Base-by-base conservation (phyloP, 2,329 filamentous ascomycete genomes). In the Colletotrichum trifolii region DNA sequence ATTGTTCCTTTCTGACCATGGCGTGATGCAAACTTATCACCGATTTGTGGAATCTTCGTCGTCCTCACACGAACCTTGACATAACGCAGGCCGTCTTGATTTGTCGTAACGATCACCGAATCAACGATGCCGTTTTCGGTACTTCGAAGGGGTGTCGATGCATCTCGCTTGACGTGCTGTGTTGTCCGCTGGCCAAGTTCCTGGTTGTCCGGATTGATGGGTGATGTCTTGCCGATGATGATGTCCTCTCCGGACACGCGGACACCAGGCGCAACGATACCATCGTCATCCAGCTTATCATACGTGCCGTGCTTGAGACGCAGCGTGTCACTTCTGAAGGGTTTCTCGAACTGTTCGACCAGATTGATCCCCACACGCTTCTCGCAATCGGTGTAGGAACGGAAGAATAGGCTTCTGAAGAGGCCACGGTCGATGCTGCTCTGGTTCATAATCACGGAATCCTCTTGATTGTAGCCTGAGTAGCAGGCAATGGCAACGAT, bases 371-470 rank as follows among this genome's bases (percentile, higher is more conserved):
- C 96, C 36, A 99, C 91, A 69, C 93, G 91, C 85, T 98, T 98
- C 81, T 99, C 96, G 70, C 94, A 93, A 74, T 99, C 96, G 38
- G 94, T 96, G 79, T 99, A 99, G 10, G 95, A 94, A 71, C 96
- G 90, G 87, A 97, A 99, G 84, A 98, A 99, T 59, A 99, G 81
- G 86, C 94, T 97, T 74, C 96, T 89, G 90, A 99, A 99, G 5
- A 99, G 85, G 68, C 96, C 96, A 74, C 96, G 92, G 78, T 99
- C 96, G 73, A 99, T 98, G 79, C 94, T 97, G 81, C 94, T 97
- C 82, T 99, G 96, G 79, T 99, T 99, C 96, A 99, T 98, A 73
- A 99, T 97, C 71, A 99, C 95, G 70, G 96, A 99, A 89, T 99
- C 96, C 93, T 99, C 96, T 78, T 99, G 96, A 79, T 99, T 99